Evolutionary conservation across 129 eudicot genomes (phyloP), one percentile per base, ranked within the genome.

Genomic region (Arctium minus): DNA sequence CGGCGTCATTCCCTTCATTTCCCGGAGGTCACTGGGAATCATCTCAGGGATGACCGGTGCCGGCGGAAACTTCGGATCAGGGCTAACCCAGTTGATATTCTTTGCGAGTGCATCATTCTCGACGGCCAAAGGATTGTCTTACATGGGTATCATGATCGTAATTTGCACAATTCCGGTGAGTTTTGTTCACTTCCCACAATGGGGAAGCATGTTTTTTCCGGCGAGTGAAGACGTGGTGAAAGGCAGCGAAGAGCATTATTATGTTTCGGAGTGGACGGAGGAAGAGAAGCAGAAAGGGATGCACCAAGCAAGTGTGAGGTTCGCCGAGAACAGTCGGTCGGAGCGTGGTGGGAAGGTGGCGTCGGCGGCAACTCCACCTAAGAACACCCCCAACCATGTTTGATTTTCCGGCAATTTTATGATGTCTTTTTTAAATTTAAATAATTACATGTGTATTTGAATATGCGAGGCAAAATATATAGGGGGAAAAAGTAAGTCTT

Each of bases 21-120:
- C 98, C 0, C 92, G 98, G 1, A 74, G 98, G 1, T 91, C 98
- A 0, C 78, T 92, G 0, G 97, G 98, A 12, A 68, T 94, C 27
- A 94, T 94, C 17, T 92, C 97, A 0, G 98, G 98, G 31, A 87
- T 94, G 80, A 87, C 97, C 0, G 98, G 98, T 0, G 98, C 98
- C 0, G 98, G 98, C 0, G 98, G 98, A 1, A 94, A 94, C 77
- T 91, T 94, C 8, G 98, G 98, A 0, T 86, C 92, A 0, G 97
- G 98, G 0, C 48, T 94, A 36, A 89, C 94, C 22, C 98, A 94
- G 48, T 29, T 94, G 11, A 48, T 89, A 17, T 94, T 94, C 81
- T 94, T 94, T 84, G 86, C 97, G 0, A 87, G 75, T 86, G 79
- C 96, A 0, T 72, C 79, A 3, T 85, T 83, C 72, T 84, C 94